A percentile compares a stretch with the other conserved stretches of the same genome.
Conservation (phyloP, 805 yeast genomes). For the Myxozyma mucilagina region DNA sequence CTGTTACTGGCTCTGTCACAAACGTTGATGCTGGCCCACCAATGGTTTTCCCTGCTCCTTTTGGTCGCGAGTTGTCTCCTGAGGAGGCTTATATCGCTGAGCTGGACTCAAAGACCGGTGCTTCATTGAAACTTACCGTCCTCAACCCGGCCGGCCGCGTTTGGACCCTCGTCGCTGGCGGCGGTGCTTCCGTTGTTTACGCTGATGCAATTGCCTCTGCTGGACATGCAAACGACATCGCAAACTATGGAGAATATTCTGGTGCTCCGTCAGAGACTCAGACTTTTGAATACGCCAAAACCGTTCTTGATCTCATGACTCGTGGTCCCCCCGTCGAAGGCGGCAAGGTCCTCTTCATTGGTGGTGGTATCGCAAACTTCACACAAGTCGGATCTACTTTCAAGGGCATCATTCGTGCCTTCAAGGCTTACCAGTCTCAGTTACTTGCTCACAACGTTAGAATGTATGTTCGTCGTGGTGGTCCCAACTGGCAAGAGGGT, state of each 20-base stretch:
- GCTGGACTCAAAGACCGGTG: slow-evolving; percentile 51
- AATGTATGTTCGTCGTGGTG: slow-evolving; percentile 50
- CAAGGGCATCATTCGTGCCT: slow-evolving; percentile 53
- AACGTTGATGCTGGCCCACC: slow-evolving; percentile 50
- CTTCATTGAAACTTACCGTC: slow-evolving; percentile 48
- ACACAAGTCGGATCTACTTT: slow-evolving; percentile 51
- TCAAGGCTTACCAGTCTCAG: slow-evolving; percentile 44
- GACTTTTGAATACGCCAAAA: slow-evolving; percentile 51
- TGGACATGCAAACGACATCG: slow-evolving; percentile 48
- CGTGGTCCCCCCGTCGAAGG: slow-evolving; percentile 41
- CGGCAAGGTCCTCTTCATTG: slow-evolving; percentile 49
- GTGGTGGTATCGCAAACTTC: slow-evolving; percentile 52
- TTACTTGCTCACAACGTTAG: slow-evolving; percentile 45
- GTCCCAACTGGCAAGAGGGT: slow-evolving; percentile 54
- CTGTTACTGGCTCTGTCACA: slow-evolving; percentile 32
- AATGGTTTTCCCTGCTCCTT: slow-evolving; percentile 52
- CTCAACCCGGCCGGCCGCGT: slow-evolving; percentile 48
- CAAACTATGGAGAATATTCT: slow-evolving; percentile 52
- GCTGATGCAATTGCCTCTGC: slow-evolving; percentile 52
- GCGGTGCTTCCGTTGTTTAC: slow-evolving; percentile 51
- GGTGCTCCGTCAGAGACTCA: slow-evolving; percentile 52
- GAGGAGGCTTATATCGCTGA: slow-evolving; percentile 52
- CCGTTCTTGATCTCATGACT: slow-evolving; percentile 49
- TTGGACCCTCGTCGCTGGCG: slow-evolving; percentile 53
- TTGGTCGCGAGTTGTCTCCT: slow-evolving; percentile 48